Base-by-base conservation (phyloP, 441 rosid genomes). In the Lagerstroemia fauriei region DNA sequence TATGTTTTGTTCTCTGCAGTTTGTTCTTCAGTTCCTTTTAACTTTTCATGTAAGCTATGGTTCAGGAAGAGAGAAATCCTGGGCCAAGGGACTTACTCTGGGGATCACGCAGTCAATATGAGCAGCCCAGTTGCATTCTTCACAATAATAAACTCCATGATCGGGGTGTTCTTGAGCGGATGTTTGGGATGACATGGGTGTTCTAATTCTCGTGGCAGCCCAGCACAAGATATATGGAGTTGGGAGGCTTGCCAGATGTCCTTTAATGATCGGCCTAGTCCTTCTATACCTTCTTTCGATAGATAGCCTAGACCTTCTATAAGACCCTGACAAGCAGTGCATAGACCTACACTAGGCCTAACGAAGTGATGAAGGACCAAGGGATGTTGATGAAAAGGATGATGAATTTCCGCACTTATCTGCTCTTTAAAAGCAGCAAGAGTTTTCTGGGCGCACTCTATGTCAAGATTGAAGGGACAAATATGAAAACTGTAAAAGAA, bases 111-210 rank as follows among this genome's bases (percentile, higher is more conserved):
- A 79, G 12, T 31, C 47, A 16, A 79, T 2, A 27, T 71, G 76
- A 71, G 82, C 82, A 32, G n/a, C 50, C 17, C 51, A 79, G 14
- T 70, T 0, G 38, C 76, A 70, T 12, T 3, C 25, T 32, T 68
- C 5, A 72, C 82, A 79, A 31, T 34, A 50, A 27, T 79, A 53
- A 31, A 72, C 82, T 7, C 82, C 74, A 18, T 29, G 44, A 1
- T 79, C 50, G 0, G 77, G 82, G 29, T 20, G 4, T 24, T 20
- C 50, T 20, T 18, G 48, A 44, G 61, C 7, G 25, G 9, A 38
- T 38, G 44, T 38, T 38, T 38, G 44, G 44, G 44, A 78, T 57
- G 20, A 17, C 63, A 50, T 5, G 63, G 57, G n/a, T 48, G 75
- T 13, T 69, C 68, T 51, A 47, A 31, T 31, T 31, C 46, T 11